Percentiles rank a stretch among this genome's conserved stretches.
Conservation (phyloP, 2,329 filamentous ascomycete species). For the Trichoderma endophyticum region DNA sequence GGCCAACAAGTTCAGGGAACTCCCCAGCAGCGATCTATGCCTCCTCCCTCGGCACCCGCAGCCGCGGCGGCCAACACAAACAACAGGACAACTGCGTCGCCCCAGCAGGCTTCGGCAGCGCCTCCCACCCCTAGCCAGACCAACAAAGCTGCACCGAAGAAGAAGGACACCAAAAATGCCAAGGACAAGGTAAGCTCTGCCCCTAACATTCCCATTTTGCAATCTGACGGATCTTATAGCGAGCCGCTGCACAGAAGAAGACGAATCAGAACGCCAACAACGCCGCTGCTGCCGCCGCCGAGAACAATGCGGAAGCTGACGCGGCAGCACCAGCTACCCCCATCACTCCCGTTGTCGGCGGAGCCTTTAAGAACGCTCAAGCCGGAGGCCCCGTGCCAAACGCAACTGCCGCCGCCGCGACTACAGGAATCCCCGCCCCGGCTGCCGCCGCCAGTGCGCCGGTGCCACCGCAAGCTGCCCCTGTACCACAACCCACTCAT, state of each 20-base stretch:
- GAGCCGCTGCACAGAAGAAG: constrained; percentile 61
- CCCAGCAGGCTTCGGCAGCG: constrained; percentile 61
- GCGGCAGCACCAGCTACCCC: constrained; percentile 61
- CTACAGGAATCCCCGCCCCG: constrained; percentile 30
- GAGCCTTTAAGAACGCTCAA: constrained; percentile 43
- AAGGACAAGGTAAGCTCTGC: constrained; percentile 56
- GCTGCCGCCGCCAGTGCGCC: constrained; percentile 30
- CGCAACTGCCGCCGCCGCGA: constrained; percentile 27
- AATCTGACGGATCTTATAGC: constrained; percentile 31
- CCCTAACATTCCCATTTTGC: background rate
- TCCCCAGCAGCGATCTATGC: constrained; percentile 70
- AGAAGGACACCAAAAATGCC: constrained; percentile 65
- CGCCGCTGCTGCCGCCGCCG: constrained; percentile 54
- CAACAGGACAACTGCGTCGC: constrained; percentile 56
- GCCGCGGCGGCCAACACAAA: constrained; percentile 47
- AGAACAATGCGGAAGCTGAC: constrained; percentile 54
- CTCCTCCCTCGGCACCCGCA: constrained; percentile 60
- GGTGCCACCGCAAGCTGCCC: constrained; percentile 39
- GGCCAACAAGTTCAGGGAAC: constrained; percentile 58
- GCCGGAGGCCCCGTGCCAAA: constrained; percentile 31
- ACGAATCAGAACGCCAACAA: constrained; percentile 52
- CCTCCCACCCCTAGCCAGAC: constrained; percentile 73
- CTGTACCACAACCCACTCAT: constrained; percentile 44
- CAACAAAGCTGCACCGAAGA: constrained; percentile 73
- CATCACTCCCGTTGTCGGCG: constrained; percentile 55